Evolutionary conservation across 176 grass and related monocot genomes (phyloP).

Genomic region (Echinochloa phyllopogon): DNA sequence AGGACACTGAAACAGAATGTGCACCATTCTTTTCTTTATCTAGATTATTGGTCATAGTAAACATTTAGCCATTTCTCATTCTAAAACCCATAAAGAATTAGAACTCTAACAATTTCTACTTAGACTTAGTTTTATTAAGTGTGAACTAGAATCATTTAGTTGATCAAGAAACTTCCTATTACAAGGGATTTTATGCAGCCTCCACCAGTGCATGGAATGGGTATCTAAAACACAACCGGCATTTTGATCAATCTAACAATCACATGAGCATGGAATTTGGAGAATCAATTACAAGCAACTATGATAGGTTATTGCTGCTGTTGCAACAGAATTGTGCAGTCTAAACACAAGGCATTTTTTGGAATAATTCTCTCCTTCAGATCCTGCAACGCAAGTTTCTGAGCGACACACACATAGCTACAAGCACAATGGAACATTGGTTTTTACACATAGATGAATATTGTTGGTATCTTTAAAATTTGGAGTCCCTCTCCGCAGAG

Average conservation of each 20-base stretch:
- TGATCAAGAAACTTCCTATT: background rate
- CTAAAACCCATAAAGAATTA: background rate
- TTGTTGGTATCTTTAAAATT: background rate
- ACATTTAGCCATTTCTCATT: conserved; percentile 3
- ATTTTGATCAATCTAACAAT: background rate
- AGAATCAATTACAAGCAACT: background rate
- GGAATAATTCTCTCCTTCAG: background rate
- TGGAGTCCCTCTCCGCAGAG: background rate
- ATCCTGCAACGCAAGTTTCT: background rate
- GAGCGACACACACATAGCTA: background rate
- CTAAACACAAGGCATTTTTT: background rate
- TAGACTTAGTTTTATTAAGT: background rate
- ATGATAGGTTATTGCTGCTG: background rate
- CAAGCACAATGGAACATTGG: background rate
- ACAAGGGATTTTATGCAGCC: background rate
- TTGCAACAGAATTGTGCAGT: background rate
- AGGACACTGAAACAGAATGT: background rate
- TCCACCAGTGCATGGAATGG: background rate
- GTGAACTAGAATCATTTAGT: background rate
- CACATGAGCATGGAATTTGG: background rate
- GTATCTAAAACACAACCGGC: background rate
- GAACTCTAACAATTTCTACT: background rate
- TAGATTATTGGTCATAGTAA: background rate
- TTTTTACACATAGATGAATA: background rate
- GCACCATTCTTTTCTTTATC: background rate